phyloP scores from a whole-genome alignment of 2,329 filamentous ascomycete genomes.

The Helminthosporium solani region DNA sequence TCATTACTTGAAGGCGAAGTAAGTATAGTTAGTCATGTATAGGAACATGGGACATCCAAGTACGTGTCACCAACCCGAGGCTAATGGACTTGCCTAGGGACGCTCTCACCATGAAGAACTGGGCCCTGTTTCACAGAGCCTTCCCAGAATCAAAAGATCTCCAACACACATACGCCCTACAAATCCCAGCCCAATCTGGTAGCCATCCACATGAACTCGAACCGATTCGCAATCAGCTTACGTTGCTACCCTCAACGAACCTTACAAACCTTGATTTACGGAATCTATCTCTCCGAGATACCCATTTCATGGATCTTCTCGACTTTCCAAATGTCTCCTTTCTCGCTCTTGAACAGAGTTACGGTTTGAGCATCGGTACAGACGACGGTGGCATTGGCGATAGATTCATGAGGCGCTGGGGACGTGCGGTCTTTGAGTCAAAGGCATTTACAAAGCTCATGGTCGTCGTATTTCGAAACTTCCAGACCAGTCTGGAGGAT shows the following conservation, averaged over 20 bases:
- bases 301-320: conserved; percentile 17
- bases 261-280: conserved; percentile 24
- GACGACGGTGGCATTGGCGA: conserved; percentile 3
- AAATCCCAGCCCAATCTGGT: not conserved
- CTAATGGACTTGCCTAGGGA: conserved; percentile 9
- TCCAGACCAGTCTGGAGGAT: conserved; percentile 2
- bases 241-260: conserved; percentile 12
- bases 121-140: conserved; percentile 18
- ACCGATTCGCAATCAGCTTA: conserved; percentile 15
- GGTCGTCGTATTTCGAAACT: conserved; percentile 16
- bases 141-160: conserved; percentile 19
- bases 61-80: not conserved
- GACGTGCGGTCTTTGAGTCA: conserved; percentile 19
- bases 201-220: conserved; percentile 7
- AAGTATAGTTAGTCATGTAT: not conserved
- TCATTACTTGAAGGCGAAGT: conserved; percentile 14
- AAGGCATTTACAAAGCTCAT: conserved; percentile 18
- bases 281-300: conserved; percentile 7
- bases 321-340: conserved; percentile 20
- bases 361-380: not conserved
- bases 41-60: not conserved
- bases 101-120: conserved; percentile 16
- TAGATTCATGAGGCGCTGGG: conserved; percentile 19
- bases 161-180: conserved; percentile 13
- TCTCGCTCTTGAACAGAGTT: conserved; percentile 16